Percentiles rank a stretch among this genome's conserved stretches.
These are phyloP conservation scores for Wickerhamomyces sp. DNA, from an alignment of 1,139 yeast genomes.

Conservation along the genomic window DNA sequence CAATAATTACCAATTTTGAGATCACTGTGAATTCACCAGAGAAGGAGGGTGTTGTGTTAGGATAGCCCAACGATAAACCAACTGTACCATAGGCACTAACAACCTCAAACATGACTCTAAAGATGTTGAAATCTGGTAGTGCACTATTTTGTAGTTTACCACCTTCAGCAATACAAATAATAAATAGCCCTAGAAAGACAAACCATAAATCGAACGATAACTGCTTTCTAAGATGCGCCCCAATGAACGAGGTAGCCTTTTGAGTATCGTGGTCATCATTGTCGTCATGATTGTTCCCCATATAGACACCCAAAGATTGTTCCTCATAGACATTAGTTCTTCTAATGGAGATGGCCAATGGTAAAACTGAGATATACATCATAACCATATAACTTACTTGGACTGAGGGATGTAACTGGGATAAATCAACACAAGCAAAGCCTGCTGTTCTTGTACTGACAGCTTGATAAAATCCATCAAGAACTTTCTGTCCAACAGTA, in stretches of 20 bases:
- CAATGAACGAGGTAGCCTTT: constrained; percentile 54
- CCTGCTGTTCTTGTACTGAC: constrained; percentile 95
- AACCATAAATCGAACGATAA: constrained; percentile 95
- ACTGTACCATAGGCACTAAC: constrained; percentile 96
- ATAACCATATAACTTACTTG: constrained; percentile 90
- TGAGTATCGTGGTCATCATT: constrained; percentile 12
- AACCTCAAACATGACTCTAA: constrained; percentile 76
- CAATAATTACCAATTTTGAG: constrained; percentile 80
- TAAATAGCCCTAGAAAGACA: constrained; percentile 76
- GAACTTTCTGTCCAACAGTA: constrained; percentile 61
- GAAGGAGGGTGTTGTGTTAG: constrained; percentile 61
- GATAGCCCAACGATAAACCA: constrained; percentile 83
- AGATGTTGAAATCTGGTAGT: constrained; percentile 55
- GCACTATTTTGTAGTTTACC: constrained; percentile 42
- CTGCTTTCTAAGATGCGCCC: constrained; percentile 87
- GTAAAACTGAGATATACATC: constrained; percentile 98
- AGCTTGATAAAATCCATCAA: constrained; percentile 87
- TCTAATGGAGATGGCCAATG: constrained; percentile 92
- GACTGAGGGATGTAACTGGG: constrained; percentile 78
- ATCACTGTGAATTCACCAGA: constrained; percentile 65
- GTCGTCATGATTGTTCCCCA: constrained; percentile 35
- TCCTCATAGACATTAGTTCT: constrained; percentile 97
- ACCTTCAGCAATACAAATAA: constrained; percentile 85
- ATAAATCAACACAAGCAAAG: constrained; percentile 63
- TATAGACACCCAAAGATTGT: constrained; percentile 84